Conservation (phyloP, 495 filamentous ascomycete species). For the Aspergillus ostianus region DNA sequence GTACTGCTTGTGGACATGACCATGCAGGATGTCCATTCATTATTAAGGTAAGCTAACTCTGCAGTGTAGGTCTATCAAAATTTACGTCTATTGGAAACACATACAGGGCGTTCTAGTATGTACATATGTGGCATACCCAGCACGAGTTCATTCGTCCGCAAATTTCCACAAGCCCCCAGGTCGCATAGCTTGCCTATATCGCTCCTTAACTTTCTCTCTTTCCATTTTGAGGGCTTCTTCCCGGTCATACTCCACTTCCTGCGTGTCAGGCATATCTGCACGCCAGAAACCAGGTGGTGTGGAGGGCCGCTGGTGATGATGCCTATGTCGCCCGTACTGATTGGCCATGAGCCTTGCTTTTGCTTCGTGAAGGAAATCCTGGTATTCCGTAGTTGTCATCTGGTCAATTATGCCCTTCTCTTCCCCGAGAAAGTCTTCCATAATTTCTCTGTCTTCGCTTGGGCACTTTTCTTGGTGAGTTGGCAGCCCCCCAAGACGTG, state of each 20-base stretch:
- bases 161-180: slow-evolving; percentile 73
- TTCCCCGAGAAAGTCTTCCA: slow-evolving; percentile 68
- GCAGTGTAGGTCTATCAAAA: neutral
- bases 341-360: slow-evolving; percentile 66
- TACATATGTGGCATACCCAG: neutral
- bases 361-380: slow-evolving; percentile 63
- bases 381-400: slow-evolving; percentile 51
- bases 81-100: neutral
- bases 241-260: slow-evolving; percentile 64
- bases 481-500: slow-evolving; percentile 39
- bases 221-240: slow-evolving; percentile 58
- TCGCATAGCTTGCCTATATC: slow-evolving; percentile 79
- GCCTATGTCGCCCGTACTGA: slow-evolving; percentile 70
- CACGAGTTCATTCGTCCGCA: slow-evolving; percentile 63
- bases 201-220: slow-evolving; percentile 63
- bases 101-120: neutral
- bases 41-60: neutral
- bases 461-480: slow-evolving; percentile 17
- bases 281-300: slow-evolving; percentile 91
- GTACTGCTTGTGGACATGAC: neutral
- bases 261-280: slow-evolving; percentile 80
- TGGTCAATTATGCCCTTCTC: slow-evolving; percentile 36
- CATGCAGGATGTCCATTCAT: too few species aligned
- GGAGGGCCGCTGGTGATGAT: slow-evolving; percentile 63
- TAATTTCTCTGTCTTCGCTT: slow-evolving; percentile 52